A percentile compares a stretch with the other conserved stretches of the same genome.
phyloP scores from a whole-genome alignment of 1,284 basidiomycete genomes.

The Uromyces viciae-fabae region DNA sequence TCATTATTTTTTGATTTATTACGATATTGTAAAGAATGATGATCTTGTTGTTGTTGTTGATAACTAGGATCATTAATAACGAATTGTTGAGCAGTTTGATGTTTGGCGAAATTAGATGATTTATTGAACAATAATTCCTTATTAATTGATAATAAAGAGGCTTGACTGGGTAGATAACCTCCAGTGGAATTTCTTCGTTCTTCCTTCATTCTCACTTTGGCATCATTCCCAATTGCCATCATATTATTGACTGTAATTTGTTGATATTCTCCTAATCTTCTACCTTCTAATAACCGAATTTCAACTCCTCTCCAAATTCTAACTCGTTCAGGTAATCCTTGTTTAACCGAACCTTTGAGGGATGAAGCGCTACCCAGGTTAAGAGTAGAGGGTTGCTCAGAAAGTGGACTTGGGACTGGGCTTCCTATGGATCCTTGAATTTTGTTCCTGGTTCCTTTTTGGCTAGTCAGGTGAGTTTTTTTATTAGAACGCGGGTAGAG shows the following conservation, averaged over 20 bases:
- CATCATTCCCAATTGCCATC: background rate
- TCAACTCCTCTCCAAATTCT: slow-evolving; percentile 44
- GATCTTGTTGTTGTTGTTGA: background rate
- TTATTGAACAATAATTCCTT: slow-evolving; percentile 11
- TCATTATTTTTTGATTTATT: background rate
- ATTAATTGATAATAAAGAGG: slow-evolving; percentile 11
- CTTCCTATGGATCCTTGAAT: background rate
- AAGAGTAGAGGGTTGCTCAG: background rate
- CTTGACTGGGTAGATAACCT: slow-evolving; percentile 19
- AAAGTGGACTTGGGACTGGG: background rate
- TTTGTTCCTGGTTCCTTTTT: background rate
- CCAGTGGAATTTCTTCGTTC: slow-evolving; percentile 23
- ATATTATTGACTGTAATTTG: slow-evolving; percentile 6
- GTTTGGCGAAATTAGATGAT: background rate
- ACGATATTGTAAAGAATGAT: background rate
- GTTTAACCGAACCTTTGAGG: background rate
- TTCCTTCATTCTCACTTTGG: background rate
- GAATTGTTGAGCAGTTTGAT: slow-evolving; percentile 17
- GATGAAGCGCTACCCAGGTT: background rate
- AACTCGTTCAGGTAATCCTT: slow-evolving; percentile 34
- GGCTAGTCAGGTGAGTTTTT: background rate
- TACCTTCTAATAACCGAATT: slow-evolving; percentile 38
- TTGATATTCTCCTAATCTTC: slow-evolving; percentile 18
- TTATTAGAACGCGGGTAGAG: slow-evolving; percentile 35
- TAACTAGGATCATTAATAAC: background rate